phyloP scores from a whole-genome alignment of 225 moss, liverwort and hornwort genomes.

The Ulota crispa region DNA sequence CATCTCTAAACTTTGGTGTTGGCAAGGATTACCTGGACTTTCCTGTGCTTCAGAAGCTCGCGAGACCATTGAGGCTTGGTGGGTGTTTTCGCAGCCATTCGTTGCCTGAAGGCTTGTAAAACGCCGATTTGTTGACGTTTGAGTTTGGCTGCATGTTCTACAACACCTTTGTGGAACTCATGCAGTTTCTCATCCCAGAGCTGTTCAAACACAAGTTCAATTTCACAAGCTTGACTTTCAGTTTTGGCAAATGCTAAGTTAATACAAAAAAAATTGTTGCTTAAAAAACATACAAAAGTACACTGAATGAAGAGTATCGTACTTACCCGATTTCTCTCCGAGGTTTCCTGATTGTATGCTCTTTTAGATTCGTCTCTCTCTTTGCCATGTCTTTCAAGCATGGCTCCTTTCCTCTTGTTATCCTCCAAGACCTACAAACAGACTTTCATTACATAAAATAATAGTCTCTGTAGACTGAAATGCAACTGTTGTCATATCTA shows the following conservation, averaged over 20 bases:
- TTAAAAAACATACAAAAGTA: background rate
- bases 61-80: constrained; percentile 84
- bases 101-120: constrained; percentile 71
- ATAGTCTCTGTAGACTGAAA: background rate
- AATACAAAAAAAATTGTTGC: background rate
- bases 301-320: background rate
- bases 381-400: constrained; percentile 61
- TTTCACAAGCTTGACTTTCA: background rate
- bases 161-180: constrained; percentile 78
- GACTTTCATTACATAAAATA: background rate
- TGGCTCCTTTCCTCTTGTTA: constrained; percentile 70
- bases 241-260: background rate
- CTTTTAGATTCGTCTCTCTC: constrained; percentile 58
- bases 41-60: constrained; percentile 71
- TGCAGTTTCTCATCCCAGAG: constrained; percentile 81
- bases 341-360: constrained; percentile 52
- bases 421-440: constrained; percentile 70
- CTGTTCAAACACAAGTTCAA: constrained; percentile 25
- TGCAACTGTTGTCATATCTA: too few relatives aligned
- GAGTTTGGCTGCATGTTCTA: constrained; percentile 80
- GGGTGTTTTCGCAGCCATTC: constrained; percentile 64
- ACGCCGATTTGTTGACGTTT: constrained; percentile 78
- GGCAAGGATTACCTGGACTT: constrained; percentile 56
- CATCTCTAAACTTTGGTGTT: background rate
- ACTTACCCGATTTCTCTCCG: constrained; percentile 48